Base-by-base conservation (phyloP, 768 basidiomycete species). In the Leccinellum rugosiceps region DNA sequence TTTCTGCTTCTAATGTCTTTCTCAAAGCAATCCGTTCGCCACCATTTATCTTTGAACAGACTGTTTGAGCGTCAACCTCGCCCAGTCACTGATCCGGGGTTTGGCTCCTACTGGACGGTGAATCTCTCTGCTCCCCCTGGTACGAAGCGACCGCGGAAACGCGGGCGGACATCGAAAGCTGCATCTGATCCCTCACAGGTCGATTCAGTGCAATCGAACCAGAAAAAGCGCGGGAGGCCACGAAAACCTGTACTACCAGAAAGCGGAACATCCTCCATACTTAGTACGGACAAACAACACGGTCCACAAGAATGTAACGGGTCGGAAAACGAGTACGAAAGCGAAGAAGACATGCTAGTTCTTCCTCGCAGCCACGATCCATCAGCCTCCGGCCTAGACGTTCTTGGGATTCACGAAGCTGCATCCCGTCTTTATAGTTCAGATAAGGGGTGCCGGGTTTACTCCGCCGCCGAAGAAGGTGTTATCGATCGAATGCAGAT, bases 61-160 rank as follows among this genome's bases (percentile, higher is more conserved):
- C 74, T 92, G 5, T 92, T 92, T 65, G 90, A 92, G 69, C 81
- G 89, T 50, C 88, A 90, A 63, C 86, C 87, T 19, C 81, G 90
- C 50, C 90, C 90, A 8, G 87, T 88, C 10, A 89, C 89, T 30
- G 90, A 92, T 69, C 90, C 90, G 13, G 90, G 90, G 15, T 90
- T 91, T 68, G 90, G 90, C 21, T 92, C 90, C 11, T 92, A 92
- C 67, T 92, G 90, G 90, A 91, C 90, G 34, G 90, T 92, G n/a
- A 92, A 92, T 71, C 78, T 92, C 21, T 71, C 82, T 49, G 90
- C 90, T n/a, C 89, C 90, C 13, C 90, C 90, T 2, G 90, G 90
- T 21, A 92, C 90, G 1, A 92, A 92, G 73, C 83, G 90, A 56
- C 90, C 90, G 44, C 83, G 90, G 21, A 92, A 92, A 68, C 83